These are phyloP conservation scores for Russula olivacea DNA, from an alignment of 768 basidiomycete species.

Conservation along the genomic window DNA sequence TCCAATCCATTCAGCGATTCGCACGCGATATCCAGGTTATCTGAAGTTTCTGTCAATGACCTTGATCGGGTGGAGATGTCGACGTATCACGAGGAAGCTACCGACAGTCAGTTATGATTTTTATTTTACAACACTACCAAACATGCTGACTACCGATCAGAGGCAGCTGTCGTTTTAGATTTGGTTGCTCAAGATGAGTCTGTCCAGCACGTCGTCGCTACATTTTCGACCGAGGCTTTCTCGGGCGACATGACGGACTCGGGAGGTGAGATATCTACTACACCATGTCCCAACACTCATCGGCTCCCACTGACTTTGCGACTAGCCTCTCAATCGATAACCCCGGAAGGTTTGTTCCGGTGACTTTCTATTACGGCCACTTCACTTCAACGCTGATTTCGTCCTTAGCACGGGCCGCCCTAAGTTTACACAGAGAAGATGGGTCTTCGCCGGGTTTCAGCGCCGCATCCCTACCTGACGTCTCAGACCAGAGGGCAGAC, in stretches of 20 bases:
- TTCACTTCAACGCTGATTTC: neutral
- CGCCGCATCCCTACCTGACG: neutral
- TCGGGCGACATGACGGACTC: neutral
- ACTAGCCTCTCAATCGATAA: neutral
- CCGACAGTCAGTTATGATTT: neutral
- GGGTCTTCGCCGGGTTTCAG: neutral
- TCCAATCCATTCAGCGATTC: neutral
- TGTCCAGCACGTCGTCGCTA: neutral
- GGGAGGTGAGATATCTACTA: neutral
- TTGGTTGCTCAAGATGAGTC: neutral
- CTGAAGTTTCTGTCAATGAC: neutral
- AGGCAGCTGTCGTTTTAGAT: neutral
- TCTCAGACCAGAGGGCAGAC: neutral
- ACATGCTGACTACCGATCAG: neutral
- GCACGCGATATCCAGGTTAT: neutral
- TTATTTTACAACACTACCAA: neutral
- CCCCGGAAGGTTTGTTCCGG: neutral
- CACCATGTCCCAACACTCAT: neutral
- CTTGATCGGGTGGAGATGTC: neutral
- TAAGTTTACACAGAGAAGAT: neutral
- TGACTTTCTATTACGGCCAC: neutral
- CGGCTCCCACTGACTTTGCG: neutral
- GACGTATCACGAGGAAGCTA: neutral
- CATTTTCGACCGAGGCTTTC: neutral
- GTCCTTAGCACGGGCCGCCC: neutral